Evolutionary conservation across 1,139 yeast species (phyloP).

Genomic region (Nakaseomyces glabratus): DNA sequence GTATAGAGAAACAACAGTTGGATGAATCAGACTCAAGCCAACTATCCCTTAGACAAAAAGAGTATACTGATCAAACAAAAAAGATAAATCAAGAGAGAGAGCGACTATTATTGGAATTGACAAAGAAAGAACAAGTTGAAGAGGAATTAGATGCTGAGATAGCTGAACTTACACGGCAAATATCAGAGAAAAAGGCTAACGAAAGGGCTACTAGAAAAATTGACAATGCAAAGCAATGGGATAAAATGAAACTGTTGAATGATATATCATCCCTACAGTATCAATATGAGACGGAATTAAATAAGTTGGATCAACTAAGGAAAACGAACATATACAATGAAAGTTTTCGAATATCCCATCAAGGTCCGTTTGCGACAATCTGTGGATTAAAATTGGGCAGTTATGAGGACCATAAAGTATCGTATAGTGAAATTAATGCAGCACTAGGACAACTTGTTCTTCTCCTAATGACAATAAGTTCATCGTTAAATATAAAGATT

Average conservation of each 20-base stretch:
- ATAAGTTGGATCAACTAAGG: conserved; percentile 60
- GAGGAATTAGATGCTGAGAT: conserved; percentile 33
- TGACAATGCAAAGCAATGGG: conserved; percentile 46
- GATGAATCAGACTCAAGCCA: conserved; percentile 30
- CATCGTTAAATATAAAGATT: conserved; percentile 47
- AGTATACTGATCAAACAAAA: conserved; percentile 28
- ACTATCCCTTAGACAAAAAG: neutral
- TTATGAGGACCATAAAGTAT: conserved; percentile 46
- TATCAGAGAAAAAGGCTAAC: conserved; percentile 36
- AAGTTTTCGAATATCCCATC: conserved; percentile 72
- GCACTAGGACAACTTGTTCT: conserved; percentile 82
- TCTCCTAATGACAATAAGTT: conserved; percentile 54
- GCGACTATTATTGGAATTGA: conserved; percentile 30
- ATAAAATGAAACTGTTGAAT: conserved; percentile 39
- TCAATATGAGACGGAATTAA: conserved; percentile 50
- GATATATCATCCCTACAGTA: conserved; percentile 56
- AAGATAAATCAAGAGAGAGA: conserved; percentile 33
- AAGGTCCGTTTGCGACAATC: conserved; percentile 78
- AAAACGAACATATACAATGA: conserved; percentile 73
- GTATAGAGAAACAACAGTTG: conserved; percentile 49
- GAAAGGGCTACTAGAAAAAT: conserved; percentile 36
- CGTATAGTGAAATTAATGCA: conserved; percentile 90
- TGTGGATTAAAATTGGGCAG: conserved; percentile 77
- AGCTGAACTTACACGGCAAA: conserved; percentile 15
- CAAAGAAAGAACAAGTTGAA: conserved; percentile 34